Base-by-base conservation (phyloP, 2,329 filamentous ascomycete species). In the Aspergillus sp. region DNA sequence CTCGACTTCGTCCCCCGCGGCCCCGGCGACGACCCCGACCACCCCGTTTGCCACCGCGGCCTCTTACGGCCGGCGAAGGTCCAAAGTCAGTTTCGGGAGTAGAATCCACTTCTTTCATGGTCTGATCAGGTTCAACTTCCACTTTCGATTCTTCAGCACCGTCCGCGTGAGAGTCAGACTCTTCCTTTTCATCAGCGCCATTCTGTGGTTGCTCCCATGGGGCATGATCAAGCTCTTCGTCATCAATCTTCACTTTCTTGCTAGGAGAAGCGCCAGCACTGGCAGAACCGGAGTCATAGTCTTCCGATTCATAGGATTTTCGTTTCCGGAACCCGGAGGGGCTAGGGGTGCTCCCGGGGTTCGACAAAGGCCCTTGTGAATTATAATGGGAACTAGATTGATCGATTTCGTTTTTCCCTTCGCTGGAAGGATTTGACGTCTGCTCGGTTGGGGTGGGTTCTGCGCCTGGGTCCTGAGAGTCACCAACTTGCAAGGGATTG, bases 191-290 rank as follows among this genome's bases (percentile, higher is more conserved):
- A 13, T 40, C 40, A 12, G 37, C 38, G 20, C 45, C 46, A 35
- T 50, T 46, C 19, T 48, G 49, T 16, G 47, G n/a, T 12, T 40
- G 38, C 24, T 40, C 44, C 10, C 45, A 40, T 22, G 42, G 34
- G n/a, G 37, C 44, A n/a, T 34, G 38, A 26, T 44, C 45, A n/a
- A 36, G 26, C 26, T 49, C 48, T 12, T 42, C 42, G 5, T 53
- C 47, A 37, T 58, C 57, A 25, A 52, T 13, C 31, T 58, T 60
- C 5, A 41, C 36, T 28, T 52, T 59, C 36, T 58, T 58, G 30
- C 35, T 41, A 5, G 42, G 37, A 10, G 44, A 41, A 15, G 34
- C 37, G n/a, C 39, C 26, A 4, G 22, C n/a, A n/a, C 37, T 44
- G 4, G 33, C 40, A 10, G 39, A 36, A 15, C 45, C 39, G 8